These are phyloP conservation scores for Annulohypoxylon stygium DNA, from an alignment of 495 filamentous ascomycete genomes.

Conservation along the genomic window DNA sequence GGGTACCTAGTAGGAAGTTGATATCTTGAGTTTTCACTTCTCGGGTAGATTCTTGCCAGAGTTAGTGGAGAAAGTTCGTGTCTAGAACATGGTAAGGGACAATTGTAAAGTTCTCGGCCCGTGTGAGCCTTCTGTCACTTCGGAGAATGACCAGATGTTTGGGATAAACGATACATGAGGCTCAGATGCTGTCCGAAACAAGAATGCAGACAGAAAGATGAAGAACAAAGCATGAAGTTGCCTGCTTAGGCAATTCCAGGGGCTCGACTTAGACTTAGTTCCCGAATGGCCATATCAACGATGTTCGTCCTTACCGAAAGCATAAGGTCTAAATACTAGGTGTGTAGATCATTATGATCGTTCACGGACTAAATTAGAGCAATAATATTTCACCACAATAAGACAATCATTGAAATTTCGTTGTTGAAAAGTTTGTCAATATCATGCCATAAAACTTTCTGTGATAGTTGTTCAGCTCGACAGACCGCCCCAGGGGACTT, in stretches of 20 bases:
- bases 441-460: background rate
- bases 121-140: no score
- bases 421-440: background rate
- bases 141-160: no score
- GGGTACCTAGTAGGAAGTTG: background rate
- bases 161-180: no score
- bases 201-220: background rate
- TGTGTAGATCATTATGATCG: background rate
- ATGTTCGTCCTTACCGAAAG: background rate
- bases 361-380: background rate
- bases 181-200: no score
- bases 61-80: background rate
- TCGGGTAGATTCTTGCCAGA: constrained; percentile 4
- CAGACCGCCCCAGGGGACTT: background rate
- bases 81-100: background rate
- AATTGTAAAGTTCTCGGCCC: background rate
- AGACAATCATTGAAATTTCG: background rate
- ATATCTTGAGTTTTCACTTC: background rate
- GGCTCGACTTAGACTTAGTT: background rate
- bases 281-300: background rate
- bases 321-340: background rate
- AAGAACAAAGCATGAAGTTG: background rate
- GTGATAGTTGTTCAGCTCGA: background rate
- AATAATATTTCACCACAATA: background rate
- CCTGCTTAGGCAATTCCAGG: background rate